Base-by-base conservation (phyloP, 345 rosid species). In the Dipteronia sinensis region DNA sequence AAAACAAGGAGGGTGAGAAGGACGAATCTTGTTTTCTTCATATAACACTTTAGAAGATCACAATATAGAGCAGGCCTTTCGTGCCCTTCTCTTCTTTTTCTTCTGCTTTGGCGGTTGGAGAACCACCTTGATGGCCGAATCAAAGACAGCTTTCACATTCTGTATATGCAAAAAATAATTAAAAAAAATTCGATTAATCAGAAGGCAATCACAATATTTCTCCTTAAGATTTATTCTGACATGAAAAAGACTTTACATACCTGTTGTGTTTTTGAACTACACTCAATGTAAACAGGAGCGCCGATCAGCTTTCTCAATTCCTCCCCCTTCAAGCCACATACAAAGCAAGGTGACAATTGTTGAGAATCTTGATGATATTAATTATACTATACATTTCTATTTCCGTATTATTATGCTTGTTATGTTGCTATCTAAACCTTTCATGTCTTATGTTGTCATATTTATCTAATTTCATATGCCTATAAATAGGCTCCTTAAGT, bases 201-300 rank as follows among this genome's bases (percentile, higher is more conserved):
- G 19, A 10, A 40, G 70, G 25, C 40, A 34, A 4, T 17, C 40
- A 2, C 40, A 71, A 44, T 6, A 13, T 65, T 44, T 65, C 44
- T 49, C 73, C 53, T 42, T 6, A 7, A 75, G 76, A 69, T 7
- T 42, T 56, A 59, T 65, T 46, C 19, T 20, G 29, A 17, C 7
- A 69, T 29, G 72, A 64, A 65, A 25, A 2, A 16, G 34, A 17
- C 65, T 46, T 65, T 46, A 55, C 9, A 7, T 72, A 90, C 98
- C 98, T 90, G 98, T 75, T 93, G 98, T 1, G 97, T 93, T 75
- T 92, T 93, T 74, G 98, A 92, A 83, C 98, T 93, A 72, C 92
- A 92, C 78, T 93, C 98, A 3, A 89, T 86, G 83, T 92, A 93
- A 81, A 90, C 82, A 65, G 93, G 87, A 65, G 97, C 95, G 1